Base-by-base conservation (phyloP, 768 basidiomycete genomes). In the Podaxis carcinomalis region DNA sequence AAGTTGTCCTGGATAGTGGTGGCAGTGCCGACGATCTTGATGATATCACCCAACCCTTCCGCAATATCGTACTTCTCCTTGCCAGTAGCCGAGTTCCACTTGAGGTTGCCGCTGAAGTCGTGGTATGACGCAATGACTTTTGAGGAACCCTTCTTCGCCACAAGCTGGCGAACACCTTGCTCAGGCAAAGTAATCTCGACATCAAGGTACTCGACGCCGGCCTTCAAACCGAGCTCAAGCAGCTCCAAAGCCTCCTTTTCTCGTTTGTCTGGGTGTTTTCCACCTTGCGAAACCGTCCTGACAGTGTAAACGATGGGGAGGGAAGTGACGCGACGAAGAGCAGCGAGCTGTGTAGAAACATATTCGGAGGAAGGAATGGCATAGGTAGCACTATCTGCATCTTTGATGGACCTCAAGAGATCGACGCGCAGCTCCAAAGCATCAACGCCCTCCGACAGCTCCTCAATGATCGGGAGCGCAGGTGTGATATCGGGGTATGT, bases 341-440 rank as follows among this genome's bases (percentile, higher is more conserved):
- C 83, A 1, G 92, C 81, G 51, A 98, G 76, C 68, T 98, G 97
- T 19, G 84, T 79, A 3, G 88, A 80, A 44, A 98, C 92, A 68
- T 93, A 97, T 0, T 78, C 70, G 32, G 77, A 67, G 1, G 91
- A 77, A 1, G 95, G 89, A 23, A 92, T 83, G 59, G 78, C 78
- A 0, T 81, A 78, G 1, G 77, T 78, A 23, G 79, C 70, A n/a
- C 75, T 69, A 51, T 80, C 81, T 21, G 74, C 69, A 60, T 83
- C 78, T 56, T 78, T 76, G 0, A 74, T 67, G 21, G 68, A 84
- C 14, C 83, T 85, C 19, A 99, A 80, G 6, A 98, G 81, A 71
- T 99, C 97, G 10, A 94, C 95, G 9, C 96, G 87, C n/a, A 98
- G 70, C 72, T 99, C 97, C 62, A 98, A 74, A 0, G 95, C 96